phyloP scores from a whole-genome alignment of 371 early-diverging fungal genomes.

The Phascolomyces articulosus region DNA sequence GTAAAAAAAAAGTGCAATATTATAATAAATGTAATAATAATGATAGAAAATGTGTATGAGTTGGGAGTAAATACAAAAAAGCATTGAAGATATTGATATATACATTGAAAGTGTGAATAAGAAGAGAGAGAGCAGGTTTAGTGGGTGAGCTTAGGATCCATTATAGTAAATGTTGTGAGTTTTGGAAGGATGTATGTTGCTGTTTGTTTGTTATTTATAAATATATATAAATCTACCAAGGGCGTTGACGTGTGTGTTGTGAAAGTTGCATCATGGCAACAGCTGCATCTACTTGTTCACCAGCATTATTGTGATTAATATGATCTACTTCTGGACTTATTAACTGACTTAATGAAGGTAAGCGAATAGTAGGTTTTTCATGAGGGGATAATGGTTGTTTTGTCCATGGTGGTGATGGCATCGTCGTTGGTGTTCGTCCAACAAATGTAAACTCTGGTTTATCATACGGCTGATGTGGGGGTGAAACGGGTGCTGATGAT shows the following conservation, averaged over 20 bases:
- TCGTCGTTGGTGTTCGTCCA: constrained; percentile 1
- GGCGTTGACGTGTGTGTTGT: not conserved
- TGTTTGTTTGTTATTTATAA: no score
- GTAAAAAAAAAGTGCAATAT: no score
- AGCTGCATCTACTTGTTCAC: constrained; percentile 36
- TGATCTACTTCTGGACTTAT: constrained; percentile 3
- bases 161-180: no score
- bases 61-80: constrained; percentile 8
- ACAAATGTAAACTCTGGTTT: constrained; percentile 5
- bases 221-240: not conserved
- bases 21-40: no score
- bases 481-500: constrained; percentile 10
- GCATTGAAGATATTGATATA: not conserved
- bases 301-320: not conserved
- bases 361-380: constrained; percentile 7
- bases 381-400: not conserved
- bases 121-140: no score
- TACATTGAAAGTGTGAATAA: not conserved
- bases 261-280: constrained; percentile 42
- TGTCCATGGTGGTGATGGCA: constrained; percentile 19
- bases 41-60: constrained; percentile 1
- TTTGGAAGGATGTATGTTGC: no score
- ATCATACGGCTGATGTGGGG: constrained; percentile 19
- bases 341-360: constrained; percentile 24
- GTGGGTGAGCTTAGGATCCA: no score